Evolutionary conservation across 345 rosid species (phyloP).

Genomic region (Populus deltoides): DNA sequence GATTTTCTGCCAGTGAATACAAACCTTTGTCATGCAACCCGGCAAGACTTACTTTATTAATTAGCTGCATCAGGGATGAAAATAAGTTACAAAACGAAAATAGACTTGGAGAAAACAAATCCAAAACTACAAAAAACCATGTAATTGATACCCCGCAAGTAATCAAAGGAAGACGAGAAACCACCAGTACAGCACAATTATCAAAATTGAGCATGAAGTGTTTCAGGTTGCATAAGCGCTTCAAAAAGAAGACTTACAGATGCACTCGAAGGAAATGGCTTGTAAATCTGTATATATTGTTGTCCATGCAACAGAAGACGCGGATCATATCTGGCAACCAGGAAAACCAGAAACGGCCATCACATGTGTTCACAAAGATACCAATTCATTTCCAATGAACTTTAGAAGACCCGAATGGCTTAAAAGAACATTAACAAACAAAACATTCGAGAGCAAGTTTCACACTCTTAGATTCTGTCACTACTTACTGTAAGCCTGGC

Average conservation of each 20-base stretch:
- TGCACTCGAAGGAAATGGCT: constrained; percentile 68
- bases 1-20: constrained; percentile 7
- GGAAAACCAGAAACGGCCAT: neutral
- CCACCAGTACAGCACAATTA: neutral
- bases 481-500: constrained; percentile 65
- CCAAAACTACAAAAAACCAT: neutral
- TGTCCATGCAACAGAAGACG: constrained; percentile 83
- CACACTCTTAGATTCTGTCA: neutral
- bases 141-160: neutral
- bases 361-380: neutral
- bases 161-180: neutral
- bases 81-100: neutral
- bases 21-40: constrained; percentile 93
- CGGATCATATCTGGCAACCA: constrained; percentile 55
- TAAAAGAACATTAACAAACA: neutral
- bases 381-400: neutral
- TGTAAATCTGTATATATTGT: constrained; percentile 77
- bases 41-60: constrained; percentile 59
- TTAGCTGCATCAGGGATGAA: constrained; percentile 47
- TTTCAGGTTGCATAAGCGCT: neutral
- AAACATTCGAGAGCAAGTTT: neutral
- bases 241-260: constrained; percentile 43
- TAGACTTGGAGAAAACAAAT: neutral
- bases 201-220: neutral
- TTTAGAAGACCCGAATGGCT: neutral